Evolutionary conservation across 208 protist genomes (phyloP).

Genomic region (Crithidia brevicula): DNA sequence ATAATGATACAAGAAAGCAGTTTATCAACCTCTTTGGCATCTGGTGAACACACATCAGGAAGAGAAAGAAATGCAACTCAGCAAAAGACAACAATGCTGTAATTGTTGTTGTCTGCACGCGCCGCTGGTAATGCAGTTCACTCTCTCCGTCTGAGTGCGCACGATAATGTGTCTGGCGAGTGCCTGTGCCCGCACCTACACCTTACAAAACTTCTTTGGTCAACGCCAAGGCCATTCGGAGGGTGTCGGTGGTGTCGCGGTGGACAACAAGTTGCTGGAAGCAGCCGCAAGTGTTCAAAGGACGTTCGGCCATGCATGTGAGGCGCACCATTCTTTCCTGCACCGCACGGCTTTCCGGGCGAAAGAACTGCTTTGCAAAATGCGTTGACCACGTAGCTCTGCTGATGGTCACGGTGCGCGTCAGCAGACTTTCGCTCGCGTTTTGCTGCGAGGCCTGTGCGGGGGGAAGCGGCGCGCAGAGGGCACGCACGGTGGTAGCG

Average conservation of each 20-base stretch:
- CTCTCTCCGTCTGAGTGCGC: too few species aligned
- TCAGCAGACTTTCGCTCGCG: conserved; percentile 6
- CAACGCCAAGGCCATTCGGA: conserved; percentile 65
- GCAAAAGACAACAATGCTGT: too few species aligned
- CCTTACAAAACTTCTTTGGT: conserved; percentile 68
- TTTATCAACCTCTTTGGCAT: too few species aligned
- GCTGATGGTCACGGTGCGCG: conserved; percentile 27
- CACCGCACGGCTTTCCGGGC: conserved; percentile 23
- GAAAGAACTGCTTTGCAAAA: conserved; percentile 33
- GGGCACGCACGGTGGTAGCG: conserved; percentile 18
- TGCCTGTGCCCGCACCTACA: too few species aligned
- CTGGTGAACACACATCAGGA: too few species aligned
- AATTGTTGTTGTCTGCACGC: too few species aligned
- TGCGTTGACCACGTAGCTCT: conserved; percentile 22
- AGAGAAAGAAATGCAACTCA: too few species aligned
- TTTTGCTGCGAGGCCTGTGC: neutral
- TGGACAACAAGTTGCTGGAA: conserved; percentile 82
- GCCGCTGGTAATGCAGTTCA: too few species aligned
- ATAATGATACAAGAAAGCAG: too few species aligned
- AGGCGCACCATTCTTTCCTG: conserved; percentile 50
- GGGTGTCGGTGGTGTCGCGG: conserved; percentile 38
- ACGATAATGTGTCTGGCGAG: too few species aligned
- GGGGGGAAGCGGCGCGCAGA: conserved; percentile 24
- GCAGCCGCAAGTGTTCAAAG: conserved; percentile 64
- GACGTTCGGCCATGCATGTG: conserved; percentile 83